Percentiles rank a stretch among this genome's conserved stretches.
Conservation (phyloP, 805 yeast species). For the Wickerhamiella dianesei region DNA sequence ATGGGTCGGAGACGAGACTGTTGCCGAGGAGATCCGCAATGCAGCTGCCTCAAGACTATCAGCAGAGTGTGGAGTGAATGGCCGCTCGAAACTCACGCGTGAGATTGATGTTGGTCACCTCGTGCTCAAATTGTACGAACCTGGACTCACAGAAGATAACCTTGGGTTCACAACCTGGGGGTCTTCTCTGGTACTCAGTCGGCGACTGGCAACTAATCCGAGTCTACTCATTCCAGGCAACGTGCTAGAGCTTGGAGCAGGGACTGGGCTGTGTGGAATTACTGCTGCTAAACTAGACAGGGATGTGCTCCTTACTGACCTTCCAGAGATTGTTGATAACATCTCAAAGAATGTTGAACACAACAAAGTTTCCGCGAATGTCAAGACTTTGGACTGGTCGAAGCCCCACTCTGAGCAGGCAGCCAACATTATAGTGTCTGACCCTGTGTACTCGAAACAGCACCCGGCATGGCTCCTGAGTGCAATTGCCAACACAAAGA, state of each 20-base stretch:
- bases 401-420: slow-evolving; percentile 32
- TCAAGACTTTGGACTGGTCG: slow-evolving; percentile 60
- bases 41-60: slow-evolving; percentile 54
- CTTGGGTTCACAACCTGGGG: slow-evolving; percentile 96
- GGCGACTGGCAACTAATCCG: slow-evolving; percentile 30
- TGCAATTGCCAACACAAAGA: slow-evolving; percentile 31
- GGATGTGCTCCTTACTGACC: slow-evolving; percentile 50
- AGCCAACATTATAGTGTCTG: slow-evolving; percentile 48
- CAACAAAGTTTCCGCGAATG: slow-evolving; percentile 36
- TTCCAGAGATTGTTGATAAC: slow-evolving; percentile 64
- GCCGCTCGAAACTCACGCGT: slow-evolving; percentile 59
- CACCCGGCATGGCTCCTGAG: slow-evolving; percentile 66
- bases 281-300: slow-evolving; percentile 36
- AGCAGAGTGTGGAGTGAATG: slow-evolving; percentile 74
- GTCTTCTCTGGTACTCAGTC: slow-evolving; percentile 58
- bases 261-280: slow-evolving; percentile 86
- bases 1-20: slow-evolving; percentile 31
- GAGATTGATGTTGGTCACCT: slow-evolving; percentile 37
- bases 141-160: slow-evolving; percentile 74
- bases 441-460: slow-evolving; percentile 71
- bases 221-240: slow-evolving; percentile 10
- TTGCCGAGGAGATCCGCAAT: slow-evolving; percentile 32
- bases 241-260: slow-evolving; percentile 69
- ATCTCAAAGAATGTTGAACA: slow-evolving; percentile 41
- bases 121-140: slow-evolving; percentile 44